Evolutionary conservation across 2,329 filamentous ascomycete species (phyloP).

Genomic region (Cladosporium cucumerinum): DNA sequence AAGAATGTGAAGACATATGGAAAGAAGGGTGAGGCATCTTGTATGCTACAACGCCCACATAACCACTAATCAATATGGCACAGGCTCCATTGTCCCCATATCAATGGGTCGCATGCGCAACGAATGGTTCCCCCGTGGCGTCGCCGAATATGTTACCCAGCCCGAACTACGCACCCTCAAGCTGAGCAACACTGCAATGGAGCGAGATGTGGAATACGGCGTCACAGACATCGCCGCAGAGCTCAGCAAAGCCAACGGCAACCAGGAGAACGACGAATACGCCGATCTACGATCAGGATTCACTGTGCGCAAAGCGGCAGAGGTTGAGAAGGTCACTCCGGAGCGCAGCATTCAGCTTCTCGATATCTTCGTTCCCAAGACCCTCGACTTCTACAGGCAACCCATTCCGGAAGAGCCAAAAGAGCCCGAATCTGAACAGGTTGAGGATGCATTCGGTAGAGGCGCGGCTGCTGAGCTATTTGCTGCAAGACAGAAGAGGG

Average conservation of each 20-base stretch:
- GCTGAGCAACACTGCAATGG: slow-evolving; percentile 42
- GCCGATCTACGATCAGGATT: slow-evolving; percentile 3
- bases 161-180: slow-evolving; percentile 46
- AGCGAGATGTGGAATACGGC: slow-evolving; percentile 47
- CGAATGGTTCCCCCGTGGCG: slow-evolving; percentile 49
- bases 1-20: slow-evolving; percentile 54
- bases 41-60: neutral
- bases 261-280: slow-evolving; percentile 10
- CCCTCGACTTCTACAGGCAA: slow-evolving; percentile 48
- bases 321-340: slow-evolving; percentile 41
- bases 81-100: slow-evolving; percentile 53
- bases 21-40: slow-evolving; percentile 37
- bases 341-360: slow-evolving; percentile 47
- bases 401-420: slow-evolving; percentile 35
- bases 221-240: slow-evolving; percentile 6
- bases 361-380: slow-evolving; percentile 44
- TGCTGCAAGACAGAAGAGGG: slow-evolving; percentile 24
- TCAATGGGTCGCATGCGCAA: slow-evolving; percentile 55
- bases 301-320: slow-evolving; percentile 25
- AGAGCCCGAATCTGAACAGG: slow-evolving; percentile 10
- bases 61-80: neutral
- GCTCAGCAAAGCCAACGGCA: neutral
- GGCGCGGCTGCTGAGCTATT: slow-evolving; percentile 32
- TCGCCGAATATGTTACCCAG: slow-evolving; percentile 52
- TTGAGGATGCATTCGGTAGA: slow-evolving; percentile 13